Conservation (phyloP, 2,329 filamentous ascomycete species). For the Blumeriella jaapii region DNA sequence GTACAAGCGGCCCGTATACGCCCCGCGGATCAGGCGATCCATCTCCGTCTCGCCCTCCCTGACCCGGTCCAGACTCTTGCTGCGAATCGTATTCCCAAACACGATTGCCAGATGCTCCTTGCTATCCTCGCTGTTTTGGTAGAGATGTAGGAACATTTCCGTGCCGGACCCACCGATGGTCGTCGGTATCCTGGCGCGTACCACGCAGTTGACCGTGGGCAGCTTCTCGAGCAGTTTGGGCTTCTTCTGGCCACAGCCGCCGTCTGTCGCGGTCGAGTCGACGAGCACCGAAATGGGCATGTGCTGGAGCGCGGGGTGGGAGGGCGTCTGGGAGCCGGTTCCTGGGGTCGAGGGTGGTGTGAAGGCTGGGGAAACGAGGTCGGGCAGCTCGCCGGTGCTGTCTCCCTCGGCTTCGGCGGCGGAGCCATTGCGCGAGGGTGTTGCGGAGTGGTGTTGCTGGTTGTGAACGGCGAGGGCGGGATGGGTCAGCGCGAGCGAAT, state of each 20-base stretch:
- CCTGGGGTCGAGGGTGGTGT: constrained; percentile 58
- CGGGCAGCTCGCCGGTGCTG: constrained; percentile 19
- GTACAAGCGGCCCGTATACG: constrained; percentile 78
- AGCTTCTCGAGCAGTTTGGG: constrained; percentile 65
- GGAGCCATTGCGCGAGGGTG: constrained; percentile 5
- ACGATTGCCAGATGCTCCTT: constrained; percentile 98
- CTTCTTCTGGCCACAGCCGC: constrained; percentile 49
- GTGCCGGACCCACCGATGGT: constrained; percentile 54
- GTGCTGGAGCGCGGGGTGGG: constrained; percentile 14
- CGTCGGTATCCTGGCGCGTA: constrained; percentile 89
- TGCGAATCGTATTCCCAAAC: constrained; percentile 77
- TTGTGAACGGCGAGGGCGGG: constrained; percentile 2
- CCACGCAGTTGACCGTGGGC: constrained; percentile 83
- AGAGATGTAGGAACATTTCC: constrained; percentile 95
- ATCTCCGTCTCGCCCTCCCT: constrained; percentile 71
- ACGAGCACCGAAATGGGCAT: constrained; percentile 12
- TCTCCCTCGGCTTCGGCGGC: constrained; percentile 7
- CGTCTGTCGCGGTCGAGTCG: constrained; percentile 37
- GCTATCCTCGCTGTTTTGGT: constrained; percentile 82
- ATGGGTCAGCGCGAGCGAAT: constrained; percentile 13
- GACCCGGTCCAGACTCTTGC: constrained; percentile 57
- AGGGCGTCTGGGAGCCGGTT: constrained; percentile 42
- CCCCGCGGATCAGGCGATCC: constrained; percentile 87
- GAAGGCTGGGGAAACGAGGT: constrained; percentile 74
- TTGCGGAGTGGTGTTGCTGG: background rate